A percentile compares a stretch with the other conserved stretches of the same genome.
Evolutionary conservation across 345 rosid genomes (phyloP).

Genomic region (Gossypium turneri): DNA sequence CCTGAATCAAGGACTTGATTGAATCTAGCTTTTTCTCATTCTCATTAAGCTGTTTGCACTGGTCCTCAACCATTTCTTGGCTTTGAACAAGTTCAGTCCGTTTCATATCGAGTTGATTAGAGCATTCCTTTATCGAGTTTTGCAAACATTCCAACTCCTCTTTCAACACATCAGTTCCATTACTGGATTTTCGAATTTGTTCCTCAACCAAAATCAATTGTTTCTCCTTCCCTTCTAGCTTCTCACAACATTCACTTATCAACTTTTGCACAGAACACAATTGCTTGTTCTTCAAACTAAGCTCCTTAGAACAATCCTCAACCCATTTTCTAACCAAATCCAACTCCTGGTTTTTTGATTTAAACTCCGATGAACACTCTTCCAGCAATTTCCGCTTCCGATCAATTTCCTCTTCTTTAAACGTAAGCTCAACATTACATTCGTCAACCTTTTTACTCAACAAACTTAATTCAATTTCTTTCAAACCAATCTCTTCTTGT

Average conservation of each 20-base stretch:
- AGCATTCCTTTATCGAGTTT: not conserved
- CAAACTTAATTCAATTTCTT: conserved; percentile 2
- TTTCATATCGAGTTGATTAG: not conserved
- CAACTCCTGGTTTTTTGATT: not conserved
- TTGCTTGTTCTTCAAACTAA: conserved; percentile 6
- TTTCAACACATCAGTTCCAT: conserved; percentile 8
- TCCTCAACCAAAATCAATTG: conserved; percentile 15
- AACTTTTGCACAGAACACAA: conserved; percentile 1
- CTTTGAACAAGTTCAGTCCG: not conserved
- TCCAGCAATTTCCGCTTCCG: not conserved
- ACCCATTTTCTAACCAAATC: not conserved
- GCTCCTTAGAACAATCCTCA: not conserved
- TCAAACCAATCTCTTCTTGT: conserved; percentile 6
- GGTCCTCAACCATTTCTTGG: not conserved
- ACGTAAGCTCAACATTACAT: not conserved
- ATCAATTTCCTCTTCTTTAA: not conserved
- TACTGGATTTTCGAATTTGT: not conserved
- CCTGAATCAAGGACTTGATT: conserved; percentile 10
- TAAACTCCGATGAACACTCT: not conserved
- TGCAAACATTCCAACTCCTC: conserved; percentile 13
- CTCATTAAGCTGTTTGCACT: not conserved
- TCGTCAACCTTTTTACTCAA: not conserved
- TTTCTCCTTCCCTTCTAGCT: conserved; percentile 11
- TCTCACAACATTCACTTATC: conserved; percentile 13
- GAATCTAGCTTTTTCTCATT: not conserved